Base-by-base conservation (phyloP, 1,139 yeast species). In the Diutina mesorugosa region DNA sequence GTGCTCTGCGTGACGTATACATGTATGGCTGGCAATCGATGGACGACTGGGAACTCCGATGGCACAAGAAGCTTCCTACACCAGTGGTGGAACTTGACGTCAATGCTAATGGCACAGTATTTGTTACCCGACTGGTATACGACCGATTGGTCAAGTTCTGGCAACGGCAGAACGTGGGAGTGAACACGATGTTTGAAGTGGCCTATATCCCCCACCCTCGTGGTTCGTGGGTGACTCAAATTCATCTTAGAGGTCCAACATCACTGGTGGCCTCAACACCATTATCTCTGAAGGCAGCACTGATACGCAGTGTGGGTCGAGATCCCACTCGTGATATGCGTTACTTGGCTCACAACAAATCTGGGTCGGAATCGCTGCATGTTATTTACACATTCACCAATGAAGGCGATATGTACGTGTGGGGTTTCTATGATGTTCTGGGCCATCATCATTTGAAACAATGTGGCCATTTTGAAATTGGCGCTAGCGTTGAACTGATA, bases 101-200 rank as follows among this genome's bases (percentile, higher is more conserved):
- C 52, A 82, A 95, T 0, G 82, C 80, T 29, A 85, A 85, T 61
- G 81, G 90, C 0, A 80, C 79, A 58, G 73, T 84, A 55, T 81
- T 91, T 30, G 85, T 91, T 4, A 64, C 71, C 55, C 76, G 81
- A 54, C 84, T 85, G 0, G 71, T 71, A 54, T 80, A 78, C 64
- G 96, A 89, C 65, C 73, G 78, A 55, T 71, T 85, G 14, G 83
- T 88, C 45, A 89, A 88, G 65, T 76, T 90, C 4, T 91, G 97
- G 96, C 77, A 84, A 55, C 73, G 97, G 54, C 73, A 84, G 4
- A 80, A 86, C 12, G 69, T 84, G 63, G 93, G 77, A 48, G 85
- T 81, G 29, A 78, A 80, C 57, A 79, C 87, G 4, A 76, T 83
- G 30, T 90, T 90, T 67, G 96, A 87, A 63, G 72, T 90, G 61